phyloP scores from a whole-genome alignment of 2,329 filamentous ascomycete genomes.

The Paecilomyces sp. region DNA sequence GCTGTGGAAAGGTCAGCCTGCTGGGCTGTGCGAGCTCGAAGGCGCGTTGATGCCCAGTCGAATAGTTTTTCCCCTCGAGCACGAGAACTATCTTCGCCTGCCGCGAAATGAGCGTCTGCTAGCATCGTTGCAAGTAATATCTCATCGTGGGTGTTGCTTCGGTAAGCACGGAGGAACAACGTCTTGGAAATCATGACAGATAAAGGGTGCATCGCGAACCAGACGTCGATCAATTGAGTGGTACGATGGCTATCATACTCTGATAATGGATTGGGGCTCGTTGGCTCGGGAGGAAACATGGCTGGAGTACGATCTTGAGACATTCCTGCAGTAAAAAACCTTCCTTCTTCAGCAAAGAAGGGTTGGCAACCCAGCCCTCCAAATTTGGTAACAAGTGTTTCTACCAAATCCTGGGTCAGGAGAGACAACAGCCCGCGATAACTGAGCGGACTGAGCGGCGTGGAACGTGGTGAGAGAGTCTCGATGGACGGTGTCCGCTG shows the following conservation, averaged over 20 bases:
- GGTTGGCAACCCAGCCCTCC: constrained; percentile 7
- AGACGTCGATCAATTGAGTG: constrained; percentile 31
- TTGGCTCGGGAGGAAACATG: constrained; percentile 6
- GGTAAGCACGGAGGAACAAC: constrained; percentile 30
- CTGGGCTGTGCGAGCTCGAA: constrained; percentile 17
- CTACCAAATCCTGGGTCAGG: constrained; percentile 9
- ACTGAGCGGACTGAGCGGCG: constrained; percentile 5
- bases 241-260: constrained; percentile 11
- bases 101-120: constrained; percentile 31
- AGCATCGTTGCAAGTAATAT: constrained; percentile 34
- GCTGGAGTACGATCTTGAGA: constrained; percentile 4
- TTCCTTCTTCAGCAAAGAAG: constrained; percentile 1
- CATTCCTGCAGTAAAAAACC: constrained; percentile 6
- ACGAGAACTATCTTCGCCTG: constrained; percentile 20
- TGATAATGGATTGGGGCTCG: constrained; percentile 6
- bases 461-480: background rate
- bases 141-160: constrained; percentile 34
- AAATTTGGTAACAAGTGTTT: constrained; percentile 7
- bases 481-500: background rate
- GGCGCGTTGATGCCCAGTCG: constrained; percentile 27
- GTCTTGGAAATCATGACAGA: constrained; percentile 38
- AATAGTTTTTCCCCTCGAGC: constrained; percentile 25
- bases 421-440: constrained; percentile 2
- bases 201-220: constrained; percentile 35
- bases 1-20: constrained; percentile 14